Conservation (phyloP, 176 grass and related monocot genomes). For the Phragmites australis region DNA sequence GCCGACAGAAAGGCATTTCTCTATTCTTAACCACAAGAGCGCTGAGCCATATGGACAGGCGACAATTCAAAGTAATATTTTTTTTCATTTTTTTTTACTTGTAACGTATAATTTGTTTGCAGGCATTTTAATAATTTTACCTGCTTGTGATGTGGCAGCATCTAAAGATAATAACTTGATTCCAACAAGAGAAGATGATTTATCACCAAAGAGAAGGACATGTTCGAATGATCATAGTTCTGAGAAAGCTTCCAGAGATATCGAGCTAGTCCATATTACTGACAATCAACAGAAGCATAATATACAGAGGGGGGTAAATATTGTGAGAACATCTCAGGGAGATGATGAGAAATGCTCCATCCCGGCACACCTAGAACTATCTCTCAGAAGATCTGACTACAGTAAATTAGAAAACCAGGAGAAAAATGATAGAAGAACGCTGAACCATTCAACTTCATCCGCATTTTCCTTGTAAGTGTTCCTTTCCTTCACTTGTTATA, state of each 20-base stretch:
- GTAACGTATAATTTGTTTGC: not conserved
- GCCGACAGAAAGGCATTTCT: conserved; percentile 7
- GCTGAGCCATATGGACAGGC: conserved; percentile 4
- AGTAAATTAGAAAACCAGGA: conserved; percentile 48
- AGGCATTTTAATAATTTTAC: conserved; percentile 24
- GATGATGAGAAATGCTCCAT: conserved; percentile 43
- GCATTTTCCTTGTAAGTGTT: conserved; percentile 85
- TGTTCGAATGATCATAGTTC: conserved; percentile 29
- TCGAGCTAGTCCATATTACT: conserved; percentile 50
- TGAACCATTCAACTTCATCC: conserved; percentile 90
- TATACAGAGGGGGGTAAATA: conserved; percentile 21
- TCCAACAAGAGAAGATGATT: conserved; percentile 22
- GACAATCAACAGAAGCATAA: conserved; percentile 35
- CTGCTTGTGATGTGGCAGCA: conserved; percentile 42
- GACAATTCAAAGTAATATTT: conserved; percentile 37
- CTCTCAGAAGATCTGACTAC: conserved; percentile 81
- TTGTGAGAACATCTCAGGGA: conserved; percentile 28
- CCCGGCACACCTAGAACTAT: conserved; percentile 63
- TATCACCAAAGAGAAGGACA: conserved; percentile 19
- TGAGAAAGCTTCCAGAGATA: conserved; percentile 38
- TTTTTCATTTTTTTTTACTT: not conserved
- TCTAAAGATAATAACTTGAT: conserved; percentile 24
- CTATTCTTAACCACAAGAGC: conserved; percentile 7
- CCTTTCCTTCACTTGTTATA: not conserved
- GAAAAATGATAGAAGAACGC: conserved; percentile 63